A percentile compares a stretch with the other conserved stretches of the same genome.
Evolutionary conservation across 2,329 filamentous ascomycete species (phyloP).

Genomic region (Neoarthrinium moseri): DNA sequence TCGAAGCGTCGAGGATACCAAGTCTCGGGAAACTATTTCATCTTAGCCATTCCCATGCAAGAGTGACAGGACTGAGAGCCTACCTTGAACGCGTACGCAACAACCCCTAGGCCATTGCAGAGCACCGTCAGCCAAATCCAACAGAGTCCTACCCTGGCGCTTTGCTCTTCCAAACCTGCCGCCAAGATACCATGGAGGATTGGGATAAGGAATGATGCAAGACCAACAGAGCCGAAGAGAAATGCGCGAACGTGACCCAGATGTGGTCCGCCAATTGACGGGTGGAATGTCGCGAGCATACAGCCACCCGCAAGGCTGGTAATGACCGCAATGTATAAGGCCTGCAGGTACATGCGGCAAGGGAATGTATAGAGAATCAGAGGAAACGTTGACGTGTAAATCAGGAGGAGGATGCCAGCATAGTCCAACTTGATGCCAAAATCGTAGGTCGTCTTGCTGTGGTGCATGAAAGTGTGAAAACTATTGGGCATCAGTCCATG

Average conservation of each 20-base stretch:
- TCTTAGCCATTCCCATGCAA: background rate
- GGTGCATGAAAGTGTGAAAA: constrained; percentile 57
- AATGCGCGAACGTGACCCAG: constrained; percentile 36
- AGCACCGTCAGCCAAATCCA: constrained; percentile 36
- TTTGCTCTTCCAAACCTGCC: constrained; percentile 31
- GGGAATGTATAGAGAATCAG: constrained; percentile 56
- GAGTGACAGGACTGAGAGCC: constrained; percentile 3
- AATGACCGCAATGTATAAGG: constrained; percentile 34
- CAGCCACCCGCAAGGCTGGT: constrained; percentile 33
- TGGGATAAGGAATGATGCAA: constrained; percentile 37
- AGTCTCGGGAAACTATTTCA: constrained; percentile 38
- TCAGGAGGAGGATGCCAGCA: constrained; percentile 59
- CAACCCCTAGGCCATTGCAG: constrained; percentile 36
- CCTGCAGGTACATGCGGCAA: constrained; percentile 29
- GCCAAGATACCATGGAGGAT: constrained; percentile 34
- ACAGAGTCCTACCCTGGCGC: constrained; percentile 35
- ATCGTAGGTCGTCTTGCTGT: constrained; percentile 45
- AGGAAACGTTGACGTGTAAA: constrained; percentile 61
- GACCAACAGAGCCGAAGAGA: constrained; percentile 39
- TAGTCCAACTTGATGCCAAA: constrained; percentile 61
- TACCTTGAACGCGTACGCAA: constrained; percentile 34
- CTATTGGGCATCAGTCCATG: too few relatives aligned
- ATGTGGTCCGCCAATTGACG: constrained; percentile 34
- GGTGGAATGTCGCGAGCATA: constrained; percentile 34
- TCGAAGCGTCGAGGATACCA: constrained; percentile 43